phyloP scores from a whole-genome alignment of 345 rosid species.

The Acer negundo region DNA sequence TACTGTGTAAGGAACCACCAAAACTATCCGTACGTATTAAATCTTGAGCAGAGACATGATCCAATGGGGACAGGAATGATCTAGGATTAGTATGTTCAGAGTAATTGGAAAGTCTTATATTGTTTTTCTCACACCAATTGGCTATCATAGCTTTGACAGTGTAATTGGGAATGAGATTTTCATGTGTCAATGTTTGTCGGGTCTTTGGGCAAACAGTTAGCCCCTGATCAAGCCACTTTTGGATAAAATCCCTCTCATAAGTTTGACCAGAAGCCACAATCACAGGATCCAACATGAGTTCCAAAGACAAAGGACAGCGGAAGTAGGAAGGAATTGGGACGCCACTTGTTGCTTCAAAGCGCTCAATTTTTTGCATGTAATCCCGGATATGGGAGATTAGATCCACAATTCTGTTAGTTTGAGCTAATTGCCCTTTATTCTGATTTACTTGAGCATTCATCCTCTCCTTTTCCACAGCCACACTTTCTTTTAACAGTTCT shows the following conservation, averaged over 20 bases:
- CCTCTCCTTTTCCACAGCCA: conserved; percentile 85
- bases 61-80: conserved; percentile 39
- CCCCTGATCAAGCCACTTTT: conserved; percentile 84
- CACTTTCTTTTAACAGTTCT: conserved; percentile 74
- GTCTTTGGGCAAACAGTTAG: conserved; percentile 89
- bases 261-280: conserved; percentile 96
- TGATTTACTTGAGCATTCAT: conserved; percentile 37
- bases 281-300: conserved; percentile 93
- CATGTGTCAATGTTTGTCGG: conserved; percentile 58
- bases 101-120: conserved; percentile 36
- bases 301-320: conserved; percentile 84
- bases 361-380: conserved; percentile 60
- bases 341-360: conserved; percentile 56
- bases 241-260: conserved; percentile 82
- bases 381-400: conserved; percentile 66
- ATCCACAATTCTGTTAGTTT: conserved; percentile 49
- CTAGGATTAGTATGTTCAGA: conserved; percentile 33
- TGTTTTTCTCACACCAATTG: conserved; percentile 80
- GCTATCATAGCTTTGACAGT: conserved; percentile 90
- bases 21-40: conserved; percentile 53
- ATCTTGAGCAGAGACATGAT: conserved; percentile 50
- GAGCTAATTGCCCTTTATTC: conserved; percentile 40
- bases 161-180: conserved; percentile 84
- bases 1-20: conserved; percentile 45
- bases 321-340: conserved; percentile 70